phyloP scores from a whole-genome alignment of 2,329 filamentous ascomycete species.

The Pseudopyricularia javanii region DNA sequence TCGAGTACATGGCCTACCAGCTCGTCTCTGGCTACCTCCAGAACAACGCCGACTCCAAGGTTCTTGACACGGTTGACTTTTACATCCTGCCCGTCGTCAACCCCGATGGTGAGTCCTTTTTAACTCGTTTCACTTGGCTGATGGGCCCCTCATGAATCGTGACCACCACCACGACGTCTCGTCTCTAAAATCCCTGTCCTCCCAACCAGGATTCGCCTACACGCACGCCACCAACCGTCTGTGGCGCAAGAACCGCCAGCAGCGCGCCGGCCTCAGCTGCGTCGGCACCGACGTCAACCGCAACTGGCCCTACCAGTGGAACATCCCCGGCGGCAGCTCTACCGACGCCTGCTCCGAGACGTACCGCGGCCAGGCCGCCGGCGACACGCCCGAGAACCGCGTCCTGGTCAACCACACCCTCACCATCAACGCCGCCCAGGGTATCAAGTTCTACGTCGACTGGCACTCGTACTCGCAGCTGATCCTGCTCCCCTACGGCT shows the following conservation, averaged over 20 bases:
- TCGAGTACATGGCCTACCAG: slow-evolving; percentile 40
- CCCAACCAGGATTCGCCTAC: slow-evolving; percentile 37
- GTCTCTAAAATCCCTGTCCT: background rate
- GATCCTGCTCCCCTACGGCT: slow-evolving; percentile 51
- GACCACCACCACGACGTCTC: too few relatives aligned
- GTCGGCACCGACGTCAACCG: slow-evolving; percentile 45
- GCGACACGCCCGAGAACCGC: slow-evolving; percentile 36
- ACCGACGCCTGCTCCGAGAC: slow-evolving; percentile 24
- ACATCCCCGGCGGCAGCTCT: slow-evolving; percentile 26
- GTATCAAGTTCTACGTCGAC: slow-evolving; percentile 51
- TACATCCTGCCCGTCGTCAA: slow-evolving; percentile 53
- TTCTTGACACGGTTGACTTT: slow-evolving; percentile 52
- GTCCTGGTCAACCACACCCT: slow-evolving; percentile 26
- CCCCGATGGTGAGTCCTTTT: slow-evolving; percentile 34
- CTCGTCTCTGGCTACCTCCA: slow-evolving; percentile 33
- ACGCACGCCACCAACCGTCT: slow-evolving; percentile 42
- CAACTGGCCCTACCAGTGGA: slow-evolving; percentile 31
- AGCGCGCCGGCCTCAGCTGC: slow-evolving; percentile 25
- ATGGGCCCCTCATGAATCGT: too few relatives aligned
- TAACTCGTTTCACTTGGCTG: background rate
- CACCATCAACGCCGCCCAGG: slow-evolving; percentile 21
- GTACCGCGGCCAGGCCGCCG: slow-evolving; percentile 23
- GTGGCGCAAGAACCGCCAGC: slow-evolving; percentile 50
- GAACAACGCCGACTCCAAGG: slow-evolving; percentile 19
- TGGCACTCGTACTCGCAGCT: slow-evolving; percentile 52